phyloP scores from a whole-genome alignment of 2,329 filamentous ascomycete species.

The Arthrobotrys sphaeroides region DNA sequence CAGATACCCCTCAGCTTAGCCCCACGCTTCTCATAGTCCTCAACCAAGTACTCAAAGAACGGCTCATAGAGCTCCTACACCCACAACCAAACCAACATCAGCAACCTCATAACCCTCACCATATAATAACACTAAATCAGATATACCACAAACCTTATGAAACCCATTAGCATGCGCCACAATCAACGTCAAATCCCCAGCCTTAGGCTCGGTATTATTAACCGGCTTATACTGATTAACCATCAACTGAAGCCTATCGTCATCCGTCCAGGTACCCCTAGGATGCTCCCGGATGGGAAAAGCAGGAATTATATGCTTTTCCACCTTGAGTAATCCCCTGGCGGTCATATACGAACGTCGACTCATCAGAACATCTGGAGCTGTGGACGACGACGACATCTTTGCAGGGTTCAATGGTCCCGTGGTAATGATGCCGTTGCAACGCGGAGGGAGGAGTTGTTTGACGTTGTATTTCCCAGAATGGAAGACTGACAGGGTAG shows the following conservation, averaged over 20 bases:
- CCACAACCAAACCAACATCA: not conserved
- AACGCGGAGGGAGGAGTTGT: slow-evolving; percentile 25
- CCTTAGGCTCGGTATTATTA: slow-evolving; percentile 73
- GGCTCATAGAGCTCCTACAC: slow-evolving; percentile 87
- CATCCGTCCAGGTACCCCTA: slow-evolving; percentile 73
- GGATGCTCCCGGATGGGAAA: slow-evolving; percentile 86
- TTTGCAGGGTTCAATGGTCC: not conserved
- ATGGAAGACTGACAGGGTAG: not conserved
- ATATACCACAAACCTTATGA: slow-evolving; percentile 70
- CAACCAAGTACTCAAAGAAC: slow-evolving; percentile 83
- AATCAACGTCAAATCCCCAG: slow-evolving; percentile 84
- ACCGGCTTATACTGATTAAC: slow-evolving; percentile 89
- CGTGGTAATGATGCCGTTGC: not conserved
- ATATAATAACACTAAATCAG: slow-evolving; percentile 59
- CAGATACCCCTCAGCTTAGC: slow-evolving; percentile 82
- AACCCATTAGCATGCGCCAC: slow-evolving; percentile 91
- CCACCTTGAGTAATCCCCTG: slow-evolving; percentile 69
- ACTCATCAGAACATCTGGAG: slow-evolving; percentile 9
- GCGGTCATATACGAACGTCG: slow-evolving; percentile 58
- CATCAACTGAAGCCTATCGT: slow-evolving; percentile 72
- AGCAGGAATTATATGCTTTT: slow-evolving; percentile 76
- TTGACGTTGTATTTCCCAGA: slow-evolving; percentile 32
- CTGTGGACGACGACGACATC: too few relatives aligned
- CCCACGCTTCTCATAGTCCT: slow-evolving; percentile 67
- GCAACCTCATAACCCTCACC: not conserved